Evolutionary conservation across 495 filamentous ascomycete species (phyloP).

Genomic region (Penicillium steckii): DNA sequence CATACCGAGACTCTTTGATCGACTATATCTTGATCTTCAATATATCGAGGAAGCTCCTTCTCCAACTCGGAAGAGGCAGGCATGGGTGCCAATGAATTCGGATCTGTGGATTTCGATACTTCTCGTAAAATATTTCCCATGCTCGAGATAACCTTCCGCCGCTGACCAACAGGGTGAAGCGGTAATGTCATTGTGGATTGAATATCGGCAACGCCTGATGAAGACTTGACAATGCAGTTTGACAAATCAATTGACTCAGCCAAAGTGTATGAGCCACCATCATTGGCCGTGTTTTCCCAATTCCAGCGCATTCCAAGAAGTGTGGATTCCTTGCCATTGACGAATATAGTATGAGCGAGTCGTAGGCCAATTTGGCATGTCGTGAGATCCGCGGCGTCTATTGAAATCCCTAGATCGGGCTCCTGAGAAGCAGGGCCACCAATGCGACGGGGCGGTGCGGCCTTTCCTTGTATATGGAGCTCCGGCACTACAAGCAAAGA

Average conservation of each 20-base stretch:
- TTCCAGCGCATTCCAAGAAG: conserved; percentile 59
- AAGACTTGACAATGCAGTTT: conserved; percentile 26
- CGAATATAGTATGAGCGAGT: conserved; percentile 75
- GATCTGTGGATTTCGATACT: conserved; percentile 49
- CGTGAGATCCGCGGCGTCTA: conserved; percentile 7
- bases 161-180: conserved; percentile 62
- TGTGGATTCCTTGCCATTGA: conserved; percentile 64
- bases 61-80: conserved; percentile 81
- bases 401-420: conserved; percentile 31
- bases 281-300: conserved; percentile 15
- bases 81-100: conserved; percentile 38
- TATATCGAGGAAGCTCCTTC: conserved; percentile 56
- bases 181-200: conserved; percentile 41
- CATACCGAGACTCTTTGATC: conserved; percentile 63
- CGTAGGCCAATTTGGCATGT: conserved; percentile 48
- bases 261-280: conserved; percentile 17
- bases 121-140: conserved; percentile 83
- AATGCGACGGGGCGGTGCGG: conserved; percentile 29
- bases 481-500: conserved; percentile 30
- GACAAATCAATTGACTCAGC: conserved; percentile 31
- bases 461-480: conserved; percentile 32
- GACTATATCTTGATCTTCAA: conserved; percentile 45
- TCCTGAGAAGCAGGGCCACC: conserved; percentile 32
- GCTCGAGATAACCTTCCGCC: conserved; percentile 61
- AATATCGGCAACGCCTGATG: conserved; percentile 7